Percentiles rank a stretch among this genome's conserved stretches.
phyloP scores from a whole-genome alignment of 2,329 filamentous ascomycete genomes.

The Pestalotiopsis fici region DNA sequence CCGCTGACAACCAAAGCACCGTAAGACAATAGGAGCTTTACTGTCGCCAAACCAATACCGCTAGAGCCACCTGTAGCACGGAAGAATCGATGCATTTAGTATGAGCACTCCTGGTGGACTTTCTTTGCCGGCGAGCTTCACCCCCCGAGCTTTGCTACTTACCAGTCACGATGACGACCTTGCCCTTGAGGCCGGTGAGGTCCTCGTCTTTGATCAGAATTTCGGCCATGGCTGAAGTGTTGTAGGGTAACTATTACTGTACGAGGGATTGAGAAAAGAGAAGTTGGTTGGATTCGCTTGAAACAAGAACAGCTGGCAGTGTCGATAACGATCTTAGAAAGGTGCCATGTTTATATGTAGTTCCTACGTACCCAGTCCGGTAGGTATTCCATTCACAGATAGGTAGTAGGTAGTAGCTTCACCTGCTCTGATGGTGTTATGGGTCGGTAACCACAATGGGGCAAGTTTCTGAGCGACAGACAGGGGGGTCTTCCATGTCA shows the following conservation, averaged over 20 bases:
- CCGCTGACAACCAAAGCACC: conserved; percentile 57
- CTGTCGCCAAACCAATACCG: conserved; percentile 61
- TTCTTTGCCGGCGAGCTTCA: neutral
- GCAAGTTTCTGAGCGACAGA: neutral
- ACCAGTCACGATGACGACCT: conserved; percentile 57
- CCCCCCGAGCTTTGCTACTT: conserved; percentile 8
- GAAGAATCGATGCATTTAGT: neutral
- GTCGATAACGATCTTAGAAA: neutral
- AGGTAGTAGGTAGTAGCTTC: neutral
- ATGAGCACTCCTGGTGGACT: neutral
- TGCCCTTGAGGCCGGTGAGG: conserved; percentile 42
- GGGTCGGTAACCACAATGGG: neutral
- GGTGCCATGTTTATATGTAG: neutral
- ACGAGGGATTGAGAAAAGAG: neutral
- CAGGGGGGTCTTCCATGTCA: neutral
- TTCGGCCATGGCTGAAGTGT: conserved; percentile 38
- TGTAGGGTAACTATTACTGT: neutral
- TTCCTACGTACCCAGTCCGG: too few species aligned
- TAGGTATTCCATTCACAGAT: neutral
- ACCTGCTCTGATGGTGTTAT: neutral
- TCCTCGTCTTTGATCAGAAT: conserved; percentile 46
- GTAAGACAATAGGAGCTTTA: conserved; percentile 48
- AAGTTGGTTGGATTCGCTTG: neutral
- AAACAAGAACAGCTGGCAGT: neutral
- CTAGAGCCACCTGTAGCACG: conserved; percentile 50